phyloP scores from a whole-genome alignment of 202 grass and related monocot genomes.

The Musa balbisiana region DNA sequence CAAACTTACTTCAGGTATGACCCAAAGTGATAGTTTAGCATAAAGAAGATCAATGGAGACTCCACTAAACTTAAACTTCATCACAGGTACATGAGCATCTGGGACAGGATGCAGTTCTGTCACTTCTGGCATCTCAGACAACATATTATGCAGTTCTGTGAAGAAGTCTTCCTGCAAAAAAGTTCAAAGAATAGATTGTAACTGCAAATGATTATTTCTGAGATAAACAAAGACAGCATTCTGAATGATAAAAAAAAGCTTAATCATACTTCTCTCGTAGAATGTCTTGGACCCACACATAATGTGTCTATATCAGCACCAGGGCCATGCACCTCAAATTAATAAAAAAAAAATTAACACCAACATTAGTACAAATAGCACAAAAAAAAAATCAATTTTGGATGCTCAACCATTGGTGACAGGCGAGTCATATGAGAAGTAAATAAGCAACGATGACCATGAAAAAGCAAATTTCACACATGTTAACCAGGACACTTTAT shows the following conservation, averaged over 20 bases:
- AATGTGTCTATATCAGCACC: slow-evolving; percentile 92
- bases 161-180: slow-evolving; percentile 83
- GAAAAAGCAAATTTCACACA: too few species aligned
- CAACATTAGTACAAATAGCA: not conserved
- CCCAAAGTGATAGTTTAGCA: slow-evolving; percentile 75
- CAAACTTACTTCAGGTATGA: slow-evolving; percentile 81
- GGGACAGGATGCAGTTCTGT: slow-evolving; percentile 79
- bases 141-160: slow-evolving; percentile 60
- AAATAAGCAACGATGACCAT: too few species aligned
- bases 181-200: slow-evolving; percentile 27
- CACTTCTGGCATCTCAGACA: slow-evolving; percentile 85
- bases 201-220: not conserved
- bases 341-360: not conserved
- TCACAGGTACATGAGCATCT: slow-evolving; percentile 91
- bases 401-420: not conserved
- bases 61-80: slow-evolving; percentile 75
- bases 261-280: slow-evolving; percentile 71
- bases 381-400: not conserved
- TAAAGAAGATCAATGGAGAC: slow-evolving; percentile 93
- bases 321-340: slow-evolving; percentile 77
- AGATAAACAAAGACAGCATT: not conserved
- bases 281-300: slow-evolving; percentile 83
- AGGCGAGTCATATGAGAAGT: too few species aligned
- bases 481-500: too few species aligned
- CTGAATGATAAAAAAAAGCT: slow-evolving; percentile 3